phyloP scores from a whole-genome alignment of 2,329 filamentous ascomycete genomes.

The Penicillium corylophilum region DNA sequence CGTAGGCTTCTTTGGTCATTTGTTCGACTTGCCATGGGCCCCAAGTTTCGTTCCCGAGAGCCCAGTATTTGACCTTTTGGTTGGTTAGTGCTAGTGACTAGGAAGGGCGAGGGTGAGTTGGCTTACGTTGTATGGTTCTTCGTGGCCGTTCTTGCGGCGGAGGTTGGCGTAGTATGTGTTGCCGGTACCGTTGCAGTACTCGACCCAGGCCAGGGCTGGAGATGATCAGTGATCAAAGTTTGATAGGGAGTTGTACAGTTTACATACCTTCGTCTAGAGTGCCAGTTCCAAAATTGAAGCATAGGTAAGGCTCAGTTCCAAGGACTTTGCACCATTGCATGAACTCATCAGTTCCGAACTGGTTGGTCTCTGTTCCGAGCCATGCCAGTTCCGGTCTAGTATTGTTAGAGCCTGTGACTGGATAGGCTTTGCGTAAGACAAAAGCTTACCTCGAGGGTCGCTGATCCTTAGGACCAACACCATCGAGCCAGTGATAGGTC shows the following conservation, averaged over 20 bases:
- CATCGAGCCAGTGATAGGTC: conserved; percentile 83
- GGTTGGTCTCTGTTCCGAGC: conserved; percentile 72
- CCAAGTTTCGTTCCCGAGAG: conserved; percentile 72
- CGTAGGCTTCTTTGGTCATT: conserved; percentile 59
- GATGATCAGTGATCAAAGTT: background rate
- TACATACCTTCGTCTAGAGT: conserved; percentile 53
- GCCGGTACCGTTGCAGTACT: conserved; percentile 79
- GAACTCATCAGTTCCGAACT: conserved; percentile 85
- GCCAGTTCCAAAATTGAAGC: conserved; percentile 78
- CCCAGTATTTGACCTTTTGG: conserved; percentile 72
- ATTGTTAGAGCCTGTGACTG: background rate
- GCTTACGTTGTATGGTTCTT: conserved; percentile 69
- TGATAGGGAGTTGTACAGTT: too few species aligned
- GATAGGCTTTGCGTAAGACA: background rate
- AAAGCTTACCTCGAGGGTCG: conserved; percentile 55
- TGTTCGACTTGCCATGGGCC: conserved; percentile 61
- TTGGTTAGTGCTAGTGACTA: background rate
- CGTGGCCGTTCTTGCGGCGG: conserved; percentile 70
- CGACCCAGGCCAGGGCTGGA: conserved; percentile 70
- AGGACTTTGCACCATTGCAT: conserved; percentile 75
- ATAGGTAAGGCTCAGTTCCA: conserved; percentile 74
- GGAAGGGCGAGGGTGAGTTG: too few species aligned
- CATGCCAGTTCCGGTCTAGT: conserved; percentile 72
- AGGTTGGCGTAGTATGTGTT: conserved; percentile 82
- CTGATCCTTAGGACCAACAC: conserved; percentile 69